phyloP scores from a whole-genome alignment of 257 asterid species.

The Solanum bulbocastanum region DNA sequence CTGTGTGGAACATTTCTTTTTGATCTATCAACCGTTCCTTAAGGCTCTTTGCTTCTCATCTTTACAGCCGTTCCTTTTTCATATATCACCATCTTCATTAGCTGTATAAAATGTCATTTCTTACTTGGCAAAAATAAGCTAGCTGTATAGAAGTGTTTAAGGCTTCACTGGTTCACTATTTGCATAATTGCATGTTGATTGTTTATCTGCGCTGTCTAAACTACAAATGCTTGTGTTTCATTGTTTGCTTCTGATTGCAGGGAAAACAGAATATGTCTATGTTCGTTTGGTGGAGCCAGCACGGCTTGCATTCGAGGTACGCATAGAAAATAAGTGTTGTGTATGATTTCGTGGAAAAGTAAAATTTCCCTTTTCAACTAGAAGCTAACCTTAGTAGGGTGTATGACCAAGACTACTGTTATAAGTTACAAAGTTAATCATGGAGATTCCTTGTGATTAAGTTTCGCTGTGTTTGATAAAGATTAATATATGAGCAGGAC shows the following conservation, averaged over 20 bases:
- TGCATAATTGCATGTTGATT: not conserved
- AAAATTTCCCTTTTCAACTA: not conserved
- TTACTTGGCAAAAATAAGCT: not conserved
- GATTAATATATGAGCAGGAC: not conserved
- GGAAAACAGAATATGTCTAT: conserved; percentile 75
- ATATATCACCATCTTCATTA: not conserved
- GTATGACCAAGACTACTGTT: not conserved
- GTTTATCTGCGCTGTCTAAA: not conserved
- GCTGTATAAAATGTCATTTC: not conserved
- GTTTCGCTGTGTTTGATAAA: not conserved
- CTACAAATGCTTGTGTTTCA: not conserved
- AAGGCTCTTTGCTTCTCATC: not conserved
- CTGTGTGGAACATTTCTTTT: not conserved
- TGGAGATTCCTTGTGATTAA: not conserved
- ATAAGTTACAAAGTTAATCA: not conserved
- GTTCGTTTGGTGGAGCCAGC: conserved; percentile 65
- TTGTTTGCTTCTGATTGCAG: conserved; percentile 29
- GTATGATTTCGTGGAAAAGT: not conserved
- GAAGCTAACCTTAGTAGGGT: not conserved
- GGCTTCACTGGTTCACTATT: not conserved
- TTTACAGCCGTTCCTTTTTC: not conserved
- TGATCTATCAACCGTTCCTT: not conserved
- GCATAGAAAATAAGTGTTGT: not conserved
- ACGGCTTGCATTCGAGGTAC: conserved; percentile 72
- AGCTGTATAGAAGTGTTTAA: not conserved